Conservation (phyloP, 148 eudicot species). For the Simmondsia chinensis region DNA sequence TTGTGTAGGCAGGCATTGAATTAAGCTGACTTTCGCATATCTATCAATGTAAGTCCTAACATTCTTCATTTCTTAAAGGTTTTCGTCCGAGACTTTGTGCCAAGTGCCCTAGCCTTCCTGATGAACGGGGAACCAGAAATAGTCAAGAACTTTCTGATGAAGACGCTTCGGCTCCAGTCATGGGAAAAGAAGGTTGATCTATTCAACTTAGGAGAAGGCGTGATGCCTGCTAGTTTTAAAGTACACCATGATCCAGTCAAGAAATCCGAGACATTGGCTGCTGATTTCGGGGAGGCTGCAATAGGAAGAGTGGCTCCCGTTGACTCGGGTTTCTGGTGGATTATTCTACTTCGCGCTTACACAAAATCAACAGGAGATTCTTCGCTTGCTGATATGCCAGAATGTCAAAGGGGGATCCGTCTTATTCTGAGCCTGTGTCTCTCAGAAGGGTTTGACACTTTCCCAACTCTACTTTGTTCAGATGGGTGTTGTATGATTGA, state of each 20-base stretch:
- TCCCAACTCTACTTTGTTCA: constrained; percentile 50
- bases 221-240: constrained; percentile 52
- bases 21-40: neutral
- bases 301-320: constrained; percentile 63
- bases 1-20: too few species aligned
- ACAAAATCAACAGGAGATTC: constrained; percentile 53
- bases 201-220: constrained; percentile 46
- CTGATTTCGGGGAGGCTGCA: constrained; percentile 47
- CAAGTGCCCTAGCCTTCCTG: constrained; percentile 65
- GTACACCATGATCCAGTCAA: constrained; percentile 26
- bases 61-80: constrained; percentile 31
- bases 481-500: constrained; percentile 60
- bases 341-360: constrained; percentile 45
- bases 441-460: constrained; percentile 53
- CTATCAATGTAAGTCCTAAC: neutral
- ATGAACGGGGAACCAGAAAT: constrained; percentile 55
- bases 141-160: constrained; percentile 46
- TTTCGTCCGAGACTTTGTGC: constrained; percentile 77
- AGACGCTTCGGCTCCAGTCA: constrained; percentile 49
- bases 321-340: constrained; percentile 66
- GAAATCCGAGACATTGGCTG: constrained; percentile 33
- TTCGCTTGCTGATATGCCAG: constrained; percentile 44
- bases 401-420: constrained; percentile 50
- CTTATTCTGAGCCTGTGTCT: constrained; percentile 47
- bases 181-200: constrained; percentile 50